Evolutionary conservation across 2,329 filamentous ascomycete species (phyloP).

Genomic region (Talaromyces sp.): DNA sequence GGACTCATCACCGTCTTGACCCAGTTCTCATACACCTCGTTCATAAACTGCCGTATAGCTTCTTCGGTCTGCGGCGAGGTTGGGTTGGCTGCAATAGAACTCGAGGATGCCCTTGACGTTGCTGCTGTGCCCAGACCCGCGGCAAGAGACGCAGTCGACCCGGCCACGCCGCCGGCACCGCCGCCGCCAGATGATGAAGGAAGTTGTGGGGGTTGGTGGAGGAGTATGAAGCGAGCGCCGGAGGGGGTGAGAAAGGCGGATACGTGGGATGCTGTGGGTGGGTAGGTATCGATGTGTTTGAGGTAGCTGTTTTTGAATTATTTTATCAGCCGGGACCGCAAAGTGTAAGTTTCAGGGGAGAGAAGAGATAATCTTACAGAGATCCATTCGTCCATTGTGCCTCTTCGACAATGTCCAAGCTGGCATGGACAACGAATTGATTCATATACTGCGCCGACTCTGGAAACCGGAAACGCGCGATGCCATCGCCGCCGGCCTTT

Average conservation of each 20-base stretch:
- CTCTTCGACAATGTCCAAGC: conserved; percentile 92
- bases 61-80: conserved; percentile 89
- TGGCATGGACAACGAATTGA: conserved; percentile 94
- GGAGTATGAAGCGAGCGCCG: conserved; percentile 89
- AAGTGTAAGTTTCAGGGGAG: conserved; percentile 10
- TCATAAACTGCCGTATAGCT: conserved; percentile 90
- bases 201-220: conserved; percentile 69
- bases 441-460: conserved; percentile 90
- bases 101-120: conserved; percentile 49
- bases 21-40: conserved; percentile 94
- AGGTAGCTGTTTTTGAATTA: conserved; percentile 65
- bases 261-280: conserved; percentile 76
- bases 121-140: conserved; percentile 18
- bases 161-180: conserved; percentile 17
- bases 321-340: background rate
- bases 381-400: conserved; percentile 86
- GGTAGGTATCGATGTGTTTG: conserved; percentile 94
- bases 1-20: conserved; percentile 96
- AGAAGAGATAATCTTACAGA: conserved; percentile 67
- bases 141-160: conserved; percentile 22
- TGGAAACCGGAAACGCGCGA: conserved; percentile 82
- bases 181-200: conserved; percentile 32
- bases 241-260: conserved; percentile 90
- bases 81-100: conserved; percentile 77
- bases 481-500: conserved; percentile 90